Percentiles rank a stretch among this genome's conserved stretches.
Conservation (phyloP, 2,329 filamentous ascomycete species). For the Aspergillus calidoustus region DNA sequence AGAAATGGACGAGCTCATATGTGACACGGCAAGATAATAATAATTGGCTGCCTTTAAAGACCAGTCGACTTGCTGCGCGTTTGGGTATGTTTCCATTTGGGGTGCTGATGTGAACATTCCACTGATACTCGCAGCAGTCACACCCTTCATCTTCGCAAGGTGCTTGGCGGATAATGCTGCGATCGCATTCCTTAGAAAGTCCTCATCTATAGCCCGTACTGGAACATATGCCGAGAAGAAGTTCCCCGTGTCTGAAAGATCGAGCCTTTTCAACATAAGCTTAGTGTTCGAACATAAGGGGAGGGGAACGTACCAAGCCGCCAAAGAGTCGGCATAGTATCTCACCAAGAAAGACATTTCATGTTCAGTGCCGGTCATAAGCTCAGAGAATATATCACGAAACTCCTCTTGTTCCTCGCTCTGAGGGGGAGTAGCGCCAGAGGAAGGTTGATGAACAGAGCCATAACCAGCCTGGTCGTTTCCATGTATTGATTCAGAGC, state of each 20-base stretch:
- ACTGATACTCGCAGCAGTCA: constrained; percentile 24
- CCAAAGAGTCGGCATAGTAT: constrained; percentile 42
- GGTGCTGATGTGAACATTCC: constrained; percentile 46
- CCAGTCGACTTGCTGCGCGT: constrained; percentile 58
- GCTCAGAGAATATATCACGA: constrained; percentile 41
- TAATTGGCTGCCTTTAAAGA: constrained; percentile 65
- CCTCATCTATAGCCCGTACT: constrained; percentile 41
- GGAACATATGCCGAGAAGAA: constrained; percentile 46
- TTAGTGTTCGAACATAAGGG: background rate
- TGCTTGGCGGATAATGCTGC: constrained; percentile 48
- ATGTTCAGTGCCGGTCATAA: constrained; percentile 43
- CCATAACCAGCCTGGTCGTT: background rate
- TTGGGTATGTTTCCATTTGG: constrained; percentile 57
- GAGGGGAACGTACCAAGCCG: constrained; percentile 36
- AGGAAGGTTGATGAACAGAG: constrained; percentile 3
- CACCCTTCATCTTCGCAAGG: constrained; percentile 39
- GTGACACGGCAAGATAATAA: constrained; percentile 62
- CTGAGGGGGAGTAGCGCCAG: constrained; percentile 24
- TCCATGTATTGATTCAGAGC: background rate
- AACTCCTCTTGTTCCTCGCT: constrained; percentile 36
- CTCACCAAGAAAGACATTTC: constrained; percentile 45
- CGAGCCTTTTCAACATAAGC: constrained; percentile 32
- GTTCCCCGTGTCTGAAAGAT: constrained; percentile 45
- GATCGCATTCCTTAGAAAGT: constrained; percentile 42
- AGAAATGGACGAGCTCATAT: constrained; percentile 47